A percentile compares a stretch with the other conserved stretches of the same genome.
Evolutionary conservation across 805 yeast species (phyloP).

Genomic region (Ogataea siamensis): DNA sequence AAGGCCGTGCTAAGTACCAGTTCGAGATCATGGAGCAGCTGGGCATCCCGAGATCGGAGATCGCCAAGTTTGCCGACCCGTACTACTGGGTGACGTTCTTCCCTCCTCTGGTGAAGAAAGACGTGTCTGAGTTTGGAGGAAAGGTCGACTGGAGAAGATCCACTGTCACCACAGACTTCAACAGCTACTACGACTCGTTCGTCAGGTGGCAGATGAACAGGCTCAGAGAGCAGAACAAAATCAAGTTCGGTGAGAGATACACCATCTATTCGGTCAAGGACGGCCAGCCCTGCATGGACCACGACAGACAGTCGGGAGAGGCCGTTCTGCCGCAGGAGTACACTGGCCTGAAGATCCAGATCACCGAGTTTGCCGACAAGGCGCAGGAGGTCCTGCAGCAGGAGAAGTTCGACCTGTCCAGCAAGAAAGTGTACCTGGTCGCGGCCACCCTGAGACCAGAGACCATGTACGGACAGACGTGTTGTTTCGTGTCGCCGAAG

Average conservation of each 20-base stretch:
- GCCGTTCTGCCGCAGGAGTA: slow-evolving; percentile 97
- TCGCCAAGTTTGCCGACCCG: slow-evolving; percentile 88
- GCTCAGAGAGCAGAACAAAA: slow-evolving; percentile 80
- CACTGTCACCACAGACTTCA: slow-evolving; percentile 89
- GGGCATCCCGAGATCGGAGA: slow-evolving; percentile 82
- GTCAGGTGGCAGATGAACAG: slow-evolving; percentile 95
- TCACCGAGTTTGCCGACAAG: slow-evolving; percentile 54
- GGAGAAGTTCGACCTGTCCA: slow-evolving; percentile 43
- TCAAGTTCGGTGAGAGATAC: slow-evolving; percentile 97
- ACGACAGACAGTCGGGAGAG: slow-evolving; percentile 96
- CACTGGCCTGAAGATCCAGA: slow-evolving; percentile 83
- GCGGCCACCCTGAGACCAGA: slow-evolving; percentile 99
- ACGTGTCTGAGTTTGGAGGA: slow-evolving; percentile 81
- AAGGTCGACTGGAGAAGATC: slow-evolving; percentile 99
- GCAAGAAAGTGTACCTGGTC: slow-evolving; percentile 73
- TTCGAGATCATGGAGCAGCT: slow-evolving; percentile 94
- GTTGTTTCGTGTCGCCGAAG: slow-evolving; percentile 96
- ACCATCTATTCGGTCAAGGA: slow-evolving; percentile 97
- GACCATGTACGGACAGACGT: slow-evolving; percentile 98
- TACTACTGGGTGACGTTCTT: slow-evolving; percentile 84
- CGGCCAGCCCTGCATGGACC: slow-evolving; percentile 99
- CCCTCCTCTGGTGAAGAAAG: slow-evolving; percentile 84
- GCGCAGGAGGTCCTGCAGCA: slow-evolving; percentile 55
- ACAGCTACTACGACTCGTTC: slow-evolving; percentile 92
- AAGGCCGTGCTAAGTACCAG: slow-evolving; percentile 92